Conservation (phyloP, 306 rosid genomes). For the Inga oerstediana region DNA sequence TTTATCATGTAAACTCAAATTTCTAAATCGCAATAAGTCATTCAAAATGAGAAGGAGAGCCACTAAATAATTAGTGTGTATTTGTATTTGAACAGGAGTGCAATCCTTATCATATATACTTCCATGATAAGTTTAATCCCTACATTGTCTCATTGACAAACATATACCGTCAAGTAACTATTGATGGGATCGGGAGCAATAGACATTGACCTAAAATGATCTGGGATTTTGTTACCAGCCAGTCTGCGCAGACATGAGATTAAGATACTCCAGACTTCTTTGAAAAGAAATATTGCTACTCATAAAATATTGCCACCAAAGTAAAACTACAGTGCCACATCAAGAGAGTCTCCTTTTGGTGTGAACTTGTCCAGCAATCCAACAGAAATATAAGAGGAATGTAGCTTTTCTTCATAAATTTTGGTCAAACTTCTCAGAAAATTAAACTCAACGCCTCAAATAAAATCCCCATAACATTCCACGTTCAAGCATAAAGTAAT, state of each 20-base stretch:
- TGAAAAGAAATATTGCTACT: background rate
- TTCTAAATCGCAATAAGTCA: constrained; percentile 4
- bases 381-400: background rate
- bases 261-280: background rate
- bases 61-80: background rate
- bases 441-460: background rate
- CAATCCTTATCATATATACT: background rate
- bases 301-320: background rate
- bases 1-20: constrained; percentile 9
- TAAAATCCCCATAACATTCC: background rate
- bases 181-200: background rate
- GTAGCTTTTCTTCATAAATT: background rate
- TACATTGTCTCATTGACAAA: background rate
- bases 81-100: background rate
- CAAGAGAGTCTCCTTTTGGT: background rate
- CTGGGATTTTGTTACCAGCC: background rate
- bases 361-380: background rate
- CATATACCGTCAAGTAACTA: background rate
- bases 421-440: background rate
- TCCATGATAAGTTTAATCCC: background rate
- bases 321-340: background rate
- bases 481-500: background rate
- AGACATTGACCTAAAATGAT: background rate
- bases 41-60: constrained; percentile 20
- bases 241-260: background rate